Percentiles rank a stretch among this genome's conserved stretches.
These are phyloP conservation scores for Mycena vitilis DNA, from an alignment of 768 basidiomycete genomes.

Conservation along the genomic window DNA sequence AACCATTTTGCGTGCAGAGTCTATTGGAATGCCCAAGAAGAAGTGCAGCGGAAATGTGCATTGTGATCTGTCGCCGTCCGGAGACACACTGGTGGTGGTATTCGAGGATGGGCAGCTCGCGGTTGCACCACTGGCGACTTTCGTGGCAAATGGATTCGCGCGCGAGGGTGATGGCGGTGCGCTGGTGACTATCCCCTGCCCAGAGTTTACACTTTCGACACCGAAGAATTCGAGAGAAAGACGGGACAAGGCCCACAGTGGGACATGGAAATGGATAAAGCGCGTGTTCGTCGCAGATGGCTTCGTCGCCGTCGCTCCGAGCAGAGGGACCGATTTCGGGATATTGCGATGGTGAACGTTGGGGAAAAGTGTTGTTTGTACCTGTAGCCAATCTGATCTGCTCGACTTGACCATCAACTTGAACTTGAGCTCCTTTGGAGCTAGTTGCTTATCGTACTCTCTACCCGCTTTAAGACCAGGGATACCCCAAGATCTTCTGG, in stretches of 20 bases:
- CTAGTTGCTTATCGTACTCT: no score
- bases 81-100: slow-evolving; percentile 25
- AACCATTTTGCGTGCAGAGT: slow-evolving; percentile 19
- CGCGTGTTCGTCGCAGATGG: slow-evolving; percentile 21
- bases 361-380: background rate
- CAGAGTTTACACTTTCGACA: slow-evolving; percentile 25
- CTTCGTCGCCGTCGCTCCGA: slow-evolving; percentile 18
- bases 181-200: slow-evolving; percentile 27
- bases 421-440: no score
- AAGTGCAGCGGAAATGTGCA: slow-evolving; percentile 20
- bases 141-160: slow-evolving; percentile 22
- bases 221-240: slow-evolving; percentile 26
- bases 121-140: slow-evolving; percentile 11
- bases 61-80: slow-evolving; percentile 24
- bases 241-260: slow-evolving; percentile 14
- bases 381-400: background rate
- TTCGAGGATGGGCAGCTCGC: slow-evolving; percentile 24
- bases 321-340: slow-evolving; percentile 25
- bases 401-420: no score
- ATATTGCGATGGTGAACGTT: background rate
- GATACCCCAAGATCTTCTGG: no score
- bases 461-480: no score
- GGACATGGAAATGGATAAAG: slow-evolving; percentile 25
- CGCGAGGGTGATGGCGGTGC: slow-evolving; percentile 22
- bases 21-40: slow-evolving; percentile 23